These are phyloP conservation scores for Rosa chinensis DNA, from an alignment of 306 rosid genomes.

Conservation along the genomic window DNA sequence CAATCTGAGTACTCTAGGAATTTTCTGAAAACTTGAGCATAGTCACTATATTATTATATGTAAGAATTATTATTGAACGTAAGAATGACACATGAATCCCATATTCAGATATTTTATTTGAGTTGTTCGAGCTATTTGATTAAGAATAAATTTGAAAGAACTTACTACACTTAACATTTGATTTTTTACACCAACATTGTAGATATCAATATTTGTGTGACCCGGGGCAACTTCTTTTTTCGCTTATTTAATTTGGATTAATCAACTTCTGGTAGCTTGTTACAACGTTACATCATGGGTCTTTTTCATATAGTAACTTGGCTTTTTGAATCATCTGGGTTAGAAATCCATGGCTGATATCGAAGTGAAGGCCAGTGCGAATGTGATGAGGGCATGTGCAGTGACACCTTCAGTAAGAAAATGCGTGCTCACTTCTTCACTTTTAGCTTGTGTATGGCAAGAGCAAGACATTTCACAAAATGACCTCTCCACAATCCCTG, in stretches of 20 bases:
- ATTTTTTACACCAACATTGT: too few species aligned
- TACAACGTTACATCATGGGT: background rate
- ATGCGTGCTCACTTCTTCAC: slow-evolving; percentile 87
- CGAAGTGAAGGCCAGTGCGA: slow-evolving; percentile 67
- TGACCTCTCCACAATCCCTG: slow-evolving; percentile 14
- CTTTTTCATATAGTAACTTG: background rate
- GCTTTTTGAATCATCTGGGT: background rate
- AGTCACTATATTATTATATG: background rate
- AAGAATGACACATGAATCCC: background rate
- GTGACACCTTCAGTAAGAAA: slow-evolving; percentile 57
- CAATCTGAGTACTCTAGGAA: background rate
- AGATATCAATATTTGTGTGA: too few species aligned
- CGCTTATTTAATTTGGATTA: background rate
- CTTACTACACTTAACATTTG: too few species aligned
- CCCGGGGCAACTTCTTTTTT: too few species aligned
- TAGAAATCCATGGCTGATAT: slow-evolving; percentile 87
- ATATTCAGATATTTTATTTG: too few species aligned
- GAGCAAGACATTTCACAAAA: slow-evolving; percentile 42
- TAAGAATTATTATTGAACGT: background rate
- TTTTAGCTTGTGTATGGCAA: slow-evolving; percentile 76
- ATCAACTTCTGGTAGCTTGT: background rate
- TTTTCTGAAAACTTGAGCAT: background rate
- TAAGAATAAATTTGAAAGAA: too few species aligned
- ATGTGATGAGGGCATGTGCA: slow-evolving; percentile 86
- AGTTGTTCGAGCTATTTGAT: too few species aligned